Evolutionary conservation across 1,284 basidiomycete genomes (phyloP).

Genomic region (Takashimella tepidaria): DNA sequence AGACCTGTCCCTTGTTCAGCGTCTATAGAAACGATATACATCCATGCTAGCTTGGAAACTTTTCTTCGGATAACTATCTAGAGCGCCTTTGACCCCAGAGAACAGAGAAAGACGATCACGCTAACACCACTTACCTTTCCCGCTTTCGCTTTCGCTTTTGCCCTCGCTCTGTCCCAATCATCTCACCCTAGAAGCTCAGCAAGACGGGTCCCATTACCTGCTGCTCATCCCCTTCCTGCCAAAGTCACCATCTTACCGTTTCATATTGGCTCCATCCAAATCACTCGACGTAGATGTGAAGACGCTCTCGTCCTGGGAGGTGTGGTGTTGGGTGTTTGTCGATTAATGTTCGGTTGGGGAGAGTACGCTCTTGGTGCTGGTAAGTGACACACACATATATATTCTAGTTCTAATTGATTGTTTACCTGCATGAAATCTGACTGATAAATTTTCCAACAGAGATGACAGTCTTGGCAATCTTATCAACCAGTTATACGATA

Average conservation of each 20-base stretch:
- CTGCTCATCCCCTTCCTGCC: constrained; percentile 15
- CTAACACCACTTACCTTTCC: no score
- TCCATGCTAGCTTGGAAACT: no score
- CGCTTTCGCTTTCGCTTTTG: no score
- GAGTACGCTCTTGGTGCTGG: constrained; percentile 42
- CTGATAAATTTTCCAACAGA: constrained; percentile 26
- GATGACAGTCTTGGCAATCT: constrained; percentile 22
- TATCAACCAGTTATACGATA: constrained; percentile 26
- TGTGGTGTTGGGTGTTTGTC: constrained; percentile 28
- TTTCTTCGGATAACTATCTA: no score
- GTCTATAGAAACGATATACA: no score
- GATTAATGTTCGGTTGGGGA: constrained; percentile 31
- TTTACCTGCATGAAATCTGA: not conserved
- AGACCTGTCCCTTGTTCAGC: not conserved
- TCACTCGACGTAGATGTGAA: constrained; percentile 33
- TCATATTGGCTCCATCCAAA: constrained; percentile 2
- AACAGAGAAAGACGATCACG: no score
- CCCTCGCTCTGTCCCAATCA: no score
- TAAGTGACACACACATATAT: constrained; percentile 8
- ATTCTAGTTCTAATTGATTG: not conserved
- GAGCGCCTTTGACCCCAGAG: no score
- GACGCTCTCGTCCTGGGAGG: constrained; percentile 32
- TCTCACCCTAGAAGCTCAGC: not conserved
- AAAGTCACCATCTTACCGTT: constrained; percentile 25
- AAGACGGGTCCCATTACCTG: constrained; percentile 9